Percentiles rank a stretch among this genome's conserved stretches.
phyloP scores from a whole-genome alignment of 148 eudicot genomes.

The Vaccinium darrowii region DNA sequence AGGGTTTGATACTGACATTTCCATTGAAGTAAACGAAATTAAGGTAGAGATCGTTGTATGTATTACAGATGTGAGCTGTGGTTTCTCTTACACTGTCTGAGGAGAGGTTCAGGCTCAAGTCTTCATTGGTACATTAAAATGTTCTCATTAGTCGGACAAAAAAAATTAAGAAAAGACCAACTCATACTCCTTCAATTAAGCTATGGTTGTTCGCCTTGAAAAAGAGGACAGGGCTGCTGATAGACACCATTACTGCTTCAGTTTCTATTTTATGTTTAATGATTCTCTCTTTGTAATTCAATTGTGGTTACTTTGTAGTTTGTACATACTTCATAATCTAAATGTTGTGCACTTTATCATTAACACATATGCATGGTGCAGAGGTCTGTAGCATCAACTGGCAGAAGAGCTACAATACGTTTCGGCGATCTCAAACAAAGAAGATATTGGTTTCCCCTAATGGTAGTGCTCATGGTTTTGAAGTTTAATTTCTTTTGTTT shows the following conservation, averaged over 20 bases:
- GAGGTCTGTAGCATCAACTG: slow-evolving; percentile 83
- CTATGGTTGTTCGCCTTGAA: background rate
- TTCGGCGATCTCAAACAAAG: slow-evolving; percentile 72
- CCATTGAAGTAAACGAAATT: slow-evolving; percentile 82
- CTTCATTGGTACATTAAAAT: background rate
- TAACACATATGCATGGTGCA: slow-evolving; percentile 27
- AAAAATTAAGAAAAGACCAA: background rate
- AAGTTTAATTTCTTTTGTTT: slow-evolving; percentile 5
- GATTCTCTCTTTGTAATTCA: background rate
- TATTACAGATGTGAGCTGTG: background rate
- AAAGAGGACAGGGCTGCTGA: background rate
- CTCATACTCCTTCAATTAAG: slow-evolving; percentile 7
- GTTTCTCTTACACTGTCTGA: background rate
- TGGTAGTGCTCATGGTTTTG: slow-evolving; percentile 46
- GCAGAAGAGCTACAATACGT: slow-evolving; percentile 71
- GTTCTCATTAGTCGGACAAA: background rate
- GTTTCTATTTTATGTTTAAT: background rate
- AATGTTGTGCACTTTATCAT: slow-evolving; percentile 32
- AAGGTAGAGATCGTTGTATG: slow-evolving; percentile 50
- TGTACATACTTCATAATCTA: background rate
- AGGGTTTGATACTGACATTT: slow-evolving; percentile 88
- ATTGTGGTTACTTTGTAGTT: slow-evolving; percentile 5
- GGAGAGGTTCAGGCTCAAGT: background rate
- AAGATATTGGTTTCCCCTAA: slow-evolving; percentile 94
- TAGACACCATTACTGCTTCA: background rate